These are phyloP conservation scores for Pelagomonas calceolata DNA, from an alignment of 108 stramenopile genomes.

Conservation along the genomic window DNA sequence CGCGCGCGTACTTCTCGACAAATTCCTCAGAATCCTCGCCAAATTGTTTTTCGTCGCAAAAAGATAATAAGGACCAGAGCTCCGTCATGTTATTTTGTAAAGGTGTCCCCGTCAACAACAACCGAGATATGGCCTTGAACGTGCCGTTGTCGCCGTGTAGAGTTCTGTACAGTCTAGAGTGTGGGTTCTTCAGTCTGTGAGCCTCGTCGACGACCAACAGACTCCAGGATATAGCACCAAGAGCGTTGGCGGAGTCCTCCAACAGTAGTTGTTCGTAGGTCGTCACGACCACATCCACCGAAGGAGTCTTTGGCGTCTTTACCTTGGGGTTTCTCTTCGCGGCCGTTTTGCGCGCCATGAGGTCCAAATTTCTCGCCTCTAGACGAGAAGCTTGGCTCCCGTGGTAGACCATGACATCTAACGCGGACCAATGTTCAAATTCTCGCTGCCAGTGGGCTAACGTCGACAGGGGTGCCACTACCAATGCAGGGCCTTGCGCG, in stretches of 20 bases:
- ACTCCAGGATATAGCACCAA: conserved; percentile 74
- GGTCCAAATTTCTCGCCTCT: neutral
- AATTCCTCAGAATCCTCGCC: conserved; percentile 48
- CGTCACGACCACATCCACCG: conserved; percentile 72
- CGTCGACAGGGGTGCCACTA: conserved; percentile 85
- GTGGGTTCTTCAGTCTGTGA: conserved; percentile 87
- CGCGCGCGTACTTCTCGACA: conserved; percentile 64
- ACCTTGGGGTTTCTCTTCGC: too few species aligned
- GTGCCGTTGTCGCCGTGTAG: conserved; percentile 56
- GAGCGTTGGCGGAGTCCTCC: conserved; percentile 61
- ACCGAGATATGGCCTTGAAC: conserved; percentile 57
- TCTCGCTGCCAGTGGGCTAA: conserved; percentile 89
- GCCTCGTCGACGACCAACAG: conserved; percentile 90
- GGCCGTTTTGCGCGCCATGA: neutral
- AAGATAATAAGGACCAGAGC: conserved; percentile 77
- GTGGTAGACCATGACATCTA: conserved; percentile 91
- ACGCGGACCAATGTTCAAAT: conserved; percentile 72
- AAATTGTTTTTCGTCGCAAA: conserved; percentile 58
- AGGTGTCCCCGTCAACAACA: conserved; percentile 89
- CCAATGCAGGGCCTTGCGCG: conserved; percentile 18
- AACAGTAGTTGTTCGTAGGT: conserved; percentile 72
- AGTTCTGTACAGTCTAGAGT: conserved; percentile 65
- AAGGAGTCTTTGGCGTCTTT: neutral
- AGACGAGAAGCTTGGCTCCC: conserved; percentile 66
- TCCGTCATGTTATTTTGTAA: conserved; percentile 77